Evolutionary conservation across 371 early-diverging fungal species (phyloP), one percentile per base, ranked within the genome.

Genomic region (Lichtheimia hyalospora): DNA sequence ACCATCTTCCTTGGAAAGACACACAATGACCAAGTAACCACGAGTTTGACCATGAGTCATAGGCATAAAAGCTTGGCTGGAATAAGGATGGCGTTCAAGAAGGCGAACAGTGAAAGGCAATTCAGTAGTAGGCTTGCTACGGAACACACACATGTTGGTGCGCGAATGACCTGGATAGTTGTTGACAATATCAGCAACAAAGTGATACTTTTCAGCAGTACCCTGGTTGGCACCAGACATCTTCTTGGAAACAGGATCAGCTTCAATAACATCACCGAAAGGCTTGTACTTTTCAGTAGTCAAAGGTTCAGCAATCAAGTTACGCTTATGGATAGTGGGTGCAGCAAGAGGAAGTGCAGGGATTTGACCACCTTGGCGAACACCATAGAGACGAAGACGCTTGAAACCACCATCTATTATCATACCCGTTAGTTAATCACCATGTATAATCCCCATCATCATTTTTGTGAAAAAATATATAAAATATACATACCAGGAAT

Each of bases 1-100:
- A 49, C 79, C 78, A 52, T 77, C 81, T 3, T 73, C 53, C 28
- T 89, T 85, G 66, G 89, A 92, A 55, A 85, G 71, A 43, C 90
- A 88, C 7, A 95, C 95, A 54, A 92, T 79, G 3, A 94, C 89
- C 18, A 94, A 77, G 61, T 92, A 95, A 39, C 75, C 84, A 24
- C 83, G 76, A 3, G 76, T 70, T 50, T 77, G 62, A 42, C 68
- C 68, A 25, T 77, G 73, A 3, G 85, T 82, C 86, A 95, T 89
- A 14, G 95, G 95, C 59, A 93, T 80, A 68, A 95, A 95, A 53
- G 87, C 81, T 67, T 95, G 96, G n/a, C 90, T 86, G 12, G 92
- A 92, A 74, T 86, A 90, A 50, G 88, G 81, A 62, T 95, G 96
- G 18, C 94, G 84, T 71, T 95, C 96, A 50, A 95, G 82, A 20